These are phyloP conservation scores for Teratosphaeriaceae sp. DNA, from an alignment of 2,329 filamentous ascomycete species.

Conservation along the genomic window DNA sequence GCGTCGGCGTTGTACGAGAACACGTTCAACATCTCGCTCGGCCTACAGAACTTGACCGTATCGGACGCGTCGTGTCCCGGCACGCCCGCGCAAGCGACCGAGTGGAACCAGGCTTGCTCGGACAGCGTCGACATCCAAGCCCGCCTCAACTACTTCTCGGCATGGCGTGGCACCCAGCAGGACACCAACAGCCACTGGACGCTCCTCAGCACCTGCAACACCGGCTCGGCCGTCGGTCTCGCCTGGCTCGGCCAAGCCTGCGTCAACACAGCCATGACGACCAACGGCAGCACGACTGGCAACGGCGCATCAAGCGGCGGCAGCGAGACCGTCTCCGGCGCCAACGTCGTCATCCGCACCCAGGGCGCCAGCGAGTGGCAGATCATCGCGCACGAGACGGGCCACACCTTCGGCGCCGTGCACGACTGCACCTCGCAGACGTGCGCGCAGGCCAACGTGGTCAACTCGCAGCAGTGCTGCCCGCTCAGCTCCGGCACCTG, in stretches of 20 bases:
- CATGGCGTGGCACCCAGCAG: slow-evolving; percentile 70
- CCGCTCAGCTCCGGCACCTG: slow-evolving; percentile 63
- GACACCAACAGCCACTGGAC: slow-evolving; percentile 94
- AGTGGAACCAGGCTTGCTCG: slow-evolving; percentile 79
- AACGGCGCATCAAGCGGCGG: slow-evolving; percentile 31
- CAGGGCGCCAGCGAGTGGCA: slow-evolving; percentile 71
- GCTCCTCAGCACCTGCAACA: slow-evolving; percentile 73
- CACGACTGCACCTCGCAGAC: slow-evolving; percentile 76
- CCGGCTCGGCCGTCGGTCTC: slow-evolving; percentile 77
- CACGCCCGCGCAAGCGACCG: slow-evolving; percentile 57
- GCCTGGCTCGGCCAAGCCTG: slow-evolving; percentile 92
- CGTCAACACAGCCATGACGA: slow-evolving; percentile 46
- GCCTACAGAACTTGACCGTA: slow-evolving; percentile 77
- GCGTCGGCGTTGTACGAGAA: slow-evolving; percentile 84
- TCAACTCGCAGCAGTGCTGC: slow-evolving; percentile 67
- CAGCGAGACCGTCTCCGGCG: slow-evolving; percentile 70
- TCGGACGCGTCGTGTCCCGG: slow-evolving; percentile 69
- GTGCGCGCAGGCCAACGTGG: slow-evolving; percentile 57
- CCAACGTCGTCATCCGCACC: slow-evolving; percentile 84
- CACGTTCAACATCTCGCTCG: slow-evolving; percentile 91
- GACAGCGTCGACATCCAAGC: slow-evolving; percentile 57
- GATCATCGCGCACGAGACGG: slow-evolving; percentile 88
- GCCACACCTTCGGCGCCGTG: slow-evolving; percentile 91
- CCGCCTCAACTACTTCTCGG: slow-evolving; percentile 80
- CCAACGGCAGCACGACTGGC: slow-evolving; percentile 34